phyloP scores from a whole-genome alignment of 306 rosid species.

The Pyrus pyrifolia region DNA sequence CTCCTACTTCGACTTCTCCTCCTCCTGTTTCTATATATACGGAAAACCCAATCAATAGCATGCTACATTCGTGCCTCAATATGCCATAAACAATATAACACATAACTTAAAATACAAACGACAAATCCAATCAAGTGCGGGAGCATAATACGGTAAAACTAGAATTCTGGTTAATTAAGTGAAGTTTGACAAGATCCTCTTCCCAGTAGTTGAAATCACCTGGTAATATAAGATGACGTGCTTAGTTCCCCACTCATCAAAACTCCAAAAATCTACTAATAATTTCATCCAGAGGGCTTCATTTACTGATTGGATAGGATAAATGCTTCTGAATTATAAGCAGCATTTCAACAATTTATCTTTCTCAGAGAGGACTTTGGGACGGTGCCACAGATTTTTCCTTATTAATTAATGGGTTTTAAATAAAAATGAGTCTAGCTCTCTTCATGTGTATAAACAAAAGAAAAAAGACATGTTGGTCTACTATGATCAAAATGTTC shows the following conservation, averaged over 20 bases:
- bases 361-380: neutral
- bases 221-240: neutral
- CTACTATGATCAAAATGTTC: neutral
- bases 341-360: neutral
- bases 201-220: neutral
- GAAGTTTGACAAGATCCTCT: neutral
- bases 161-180: neutral
- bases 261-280: neutral
- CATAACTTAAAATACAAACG: neutral
- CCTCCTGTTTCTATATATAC: slow-evolving; percentile 37
- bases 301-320: neutral
- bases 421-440: neutral
- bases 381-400: neutral
- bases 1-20: slow-evolving; percentile 74
- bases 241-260: neutral
- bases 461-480: no score
- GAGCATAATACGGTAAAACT: neutral
- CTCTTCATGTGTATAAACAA: no score
- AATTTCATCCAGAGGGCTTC: neutral
- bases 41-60: neutral
- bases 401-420: neutral
- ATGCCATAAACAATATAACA: neutral
- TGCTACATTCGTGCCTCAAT: neutral
- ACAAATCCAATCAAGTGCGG: neutral
- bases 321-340: neutral